These are phyloP conservation scores for Monilinia polystroma DNA, from an alignment of 2,329 filamentous ascomycete genomes.

Conservation along the genomic window DNA sequence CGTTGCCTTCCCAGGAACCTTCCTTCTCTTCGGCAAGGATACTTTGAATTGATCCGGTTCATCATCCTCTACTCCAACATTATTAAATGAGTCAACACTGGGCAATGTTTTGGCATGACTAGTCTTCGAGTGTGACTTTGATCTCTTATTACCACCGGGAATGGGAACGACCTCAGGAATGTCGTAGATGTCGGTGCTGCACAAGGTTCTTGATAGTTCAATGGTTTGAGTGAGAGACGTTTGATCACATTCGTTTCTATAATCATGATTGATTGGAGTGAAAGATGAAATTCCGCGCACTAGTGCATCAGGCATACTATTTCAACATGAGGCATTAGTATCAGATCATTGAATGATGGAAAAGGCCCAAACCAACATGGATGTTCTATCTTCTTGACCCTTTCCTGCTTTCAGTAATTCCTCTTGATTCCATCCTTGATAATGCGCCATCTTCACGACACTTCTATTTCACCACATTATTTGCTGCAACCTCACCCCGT, in stretches of 20 bases:
- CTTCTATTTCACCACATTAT: not conserved
- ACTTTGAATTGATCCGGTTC: not conserved
- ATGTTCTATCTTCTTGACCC: not conserved
- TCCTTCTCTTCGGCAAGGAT: constrained; percentile 13
- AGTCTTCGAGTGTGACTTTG: constrained; percentile 18
- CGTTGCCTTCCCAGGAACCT: constrained; percentile 1
- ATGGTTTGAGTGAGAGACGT: constrained; percentile 22
- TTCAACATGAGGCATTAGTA: not conserved
- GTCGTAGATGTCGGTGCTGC: constrained; percentile 28
- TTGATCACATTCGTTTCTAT: not conserved
- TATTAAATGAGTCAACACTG: constrained; percentile 18
- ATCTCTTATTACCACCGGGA: constrained; percentile 25
- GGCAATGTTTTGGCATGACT: constrained; percentile 25
- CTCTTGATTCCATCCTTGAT: constrained; percentile 3
- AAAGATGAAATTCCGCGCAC: constrained; percentile 26
- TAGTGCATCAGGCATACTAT: not conserved
- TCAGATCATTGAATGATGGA: not conserved
- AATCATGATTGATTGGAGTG: constrained; percentile 29
- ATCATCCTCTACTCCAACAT: not conserved
- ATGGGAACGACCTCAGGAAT: constrained; percentile 18
- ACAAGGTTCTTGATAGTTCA: constrained; percentile 26
- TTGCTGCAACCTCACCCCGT: not conserved
- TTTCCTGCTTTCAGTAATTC: too few species aligned
- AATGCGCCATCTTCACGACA: constrained; percentile 7
- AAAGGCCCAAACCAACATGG: not conserved